These are phyloP conservation scores for Mycena belliarum DNA, from an alignment of 768 basidiomycete genomes.

Conservation along the genomic window DNA sequence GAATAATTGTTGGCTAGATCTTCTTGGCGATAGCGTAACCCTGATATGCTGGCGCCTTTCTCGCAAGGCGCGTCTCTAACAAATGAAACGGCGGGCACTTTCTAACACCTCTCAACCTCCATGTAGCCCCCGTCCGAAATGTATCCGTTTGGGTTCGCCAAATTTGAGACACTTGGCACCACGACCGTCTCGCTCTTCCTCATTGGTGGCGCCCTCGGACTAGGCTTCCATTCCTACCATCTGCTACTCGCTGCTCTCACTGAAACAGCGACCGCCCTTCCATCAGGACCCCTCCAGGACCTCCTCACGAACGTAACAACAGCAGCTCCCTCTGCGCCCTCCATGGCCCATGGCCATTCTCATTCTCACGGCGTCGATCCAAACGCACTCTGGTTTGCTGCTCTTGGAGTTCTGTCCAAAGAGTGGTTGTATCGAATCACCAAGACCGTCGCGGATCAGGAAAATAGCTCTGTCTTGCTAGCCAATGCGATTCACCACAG, in stretches of 20 bases:
- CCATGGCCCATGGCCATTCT: conserved; percentile 55
- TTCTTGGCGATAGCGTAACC: conserved; percentile 14
- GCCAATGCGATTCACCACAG: conserved; percentile 99
- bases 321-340: conserved; percentile 54
- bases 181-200: conserved; percentile 85
- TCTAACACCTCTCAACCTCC: conserved; percentile 45
- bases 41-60: conserved; percentile 87
- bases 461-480: conserved; percentile 85
- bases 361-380: conserved; percentile 64
- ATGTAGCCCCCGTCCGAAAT: conserved; percentile 66
- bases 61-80: conserved; percentile 44
- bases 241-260: conserved; percentile 50
- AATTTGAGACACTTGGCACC: conserved; percentile 96
- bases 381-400: conserved; percentile 97
- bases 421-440: conserved; percentile 94
- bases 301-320: conserved; percentile 59
- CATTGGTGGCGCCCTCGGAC: conserved; percentile 79
- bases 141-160: conserved; percentile 90
- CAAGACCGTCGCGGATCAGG: conserved; percentile 86
- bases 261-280: conserved; percentile 62
- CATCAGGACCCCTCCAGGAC: conserved; percentile 64
- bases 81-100: conserved; percentile 71
- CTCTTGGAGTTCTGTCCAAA: conserved; percentile 74
- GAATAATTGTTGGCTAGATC: not conserved
- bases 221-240: conserved; percentile 79